A percentile compares a stretch with the other conserved stretches of the same genome.
phyloP scores from a whole-genome alignment of 176 grass and related monocot genomes.

The Triticum urartu region DNA sequence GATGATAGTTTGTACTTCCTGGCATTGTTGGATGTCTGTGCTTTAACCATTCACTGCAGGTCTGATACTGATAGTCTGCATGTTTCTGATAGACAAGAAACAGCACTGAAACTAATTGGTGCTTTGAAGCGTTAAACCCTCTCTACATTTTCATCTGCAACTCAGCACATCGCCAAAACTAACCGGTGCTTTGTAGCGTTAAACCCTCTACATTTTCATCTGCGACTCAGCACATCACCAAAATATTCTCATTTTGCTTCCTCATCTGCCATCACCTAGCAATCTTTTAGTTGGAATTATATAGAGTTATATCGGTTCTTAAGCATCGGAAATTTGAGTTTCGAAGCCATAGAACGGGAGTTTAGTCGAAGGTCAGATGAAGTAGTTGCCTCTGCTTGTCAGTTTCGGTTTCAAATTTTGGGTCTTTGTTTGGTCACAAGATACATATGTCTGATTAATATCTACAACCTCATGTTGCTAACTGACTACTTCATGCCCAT shows the following conservation, averaged over 20 bases:
- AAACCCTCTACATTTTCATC: neutral
- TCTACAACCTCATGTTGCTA: neutral
- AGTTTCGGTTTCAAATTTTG: neutral
- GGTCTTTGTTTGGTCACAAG: slow-evolving; percentile 14
- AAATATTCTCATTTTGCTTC: slow-evolving; percentile 2
- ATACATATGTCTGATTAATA: slow-evolving; percentile 19
- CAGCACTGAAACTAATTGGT: slow-evolving; percentile 33
- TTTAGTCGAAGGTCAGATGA: neutral
- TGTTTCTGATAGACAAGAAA: slow-evolving; percentile 62
- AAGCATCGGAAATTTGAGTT: neutral
- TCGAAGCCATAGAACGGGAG: neutral
- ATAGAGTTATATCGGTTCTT: too few species aligned
- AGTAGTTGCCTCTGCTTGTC: slow-evolving; percentile 23
- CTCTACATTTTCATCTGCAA: neutral
- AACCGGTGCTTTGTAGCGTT: neutral
- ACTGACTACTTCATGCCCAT: neutral
- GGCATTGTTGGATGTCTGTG: too few species aligned
- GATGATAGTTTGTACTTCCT: too few species aligned
- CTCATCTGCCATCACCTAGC: neutral
- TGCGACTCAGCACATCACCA: neutral
- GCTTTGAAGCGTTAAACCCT: neutral
- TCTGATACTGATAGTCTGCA: too few species aligned
- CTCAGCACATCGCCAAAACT: neutral
- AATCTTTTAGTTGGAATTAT: neutral
- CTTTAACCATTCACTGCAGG: too few species aligned